A percentile compares a stretch with the other conserved stretches of the same genome.
phyloP scores from a whole-genome alignment of 2,329 filamentous ascomycete genomes.

The Aschersonia sp. region DNA sequence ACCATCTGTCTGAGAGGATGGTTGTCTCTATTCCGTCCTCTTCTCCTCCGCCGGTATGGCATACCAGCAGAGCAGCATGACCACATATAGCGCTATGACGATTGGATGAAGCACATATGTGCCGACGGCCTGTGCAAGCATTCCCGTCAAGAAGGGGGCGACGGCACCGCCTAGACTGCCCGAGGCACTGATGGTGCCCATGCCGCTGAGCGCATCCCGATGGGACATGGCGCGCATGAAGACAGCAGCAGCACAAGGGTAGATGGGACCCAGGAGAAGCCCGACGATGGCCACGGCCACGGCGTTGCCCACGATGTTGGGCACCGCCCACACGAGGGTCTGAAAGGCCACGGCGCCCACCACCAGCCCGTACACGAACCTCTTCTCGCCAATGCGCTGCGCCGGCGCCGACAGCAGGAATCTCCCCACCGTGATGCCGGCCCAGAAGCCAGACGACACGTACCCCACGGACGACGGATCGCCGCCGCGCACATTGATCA shows the following conservation, averaged over 20 bases:
- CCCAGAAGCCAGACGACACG: slow-evolving; percentile 60
- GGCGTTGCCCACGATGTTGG: slow-evolving; percentile 57
- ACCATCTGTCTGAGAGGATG: not conserved
- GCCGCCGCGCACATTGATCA: slow-evolving; percentile 58
- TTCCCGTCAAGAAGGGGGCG: slow-evolving; percentile 50
- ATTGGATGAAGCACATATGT: slow-evolving; percentile 55
- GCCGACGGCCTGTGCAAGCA: slow-evolving; percentile 45
- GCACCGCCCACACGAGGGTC: slow-evolving; percentile 65
- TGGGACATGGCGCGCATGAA: slow-evolving; percentile 46
- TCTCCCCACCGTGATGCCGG: slow-evolving; percentile 61
- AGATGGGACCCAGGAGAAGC: slow-evolving; percentile 63
- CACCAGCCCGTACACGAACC: slow-evolving; percentile 49
- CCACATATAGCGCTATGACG: slow-evolving; percentile 47
- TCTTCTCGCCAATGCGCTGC: slow-evolving; percentile 53
- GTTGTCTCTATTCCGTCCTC: slow-evolving; percentile 34
- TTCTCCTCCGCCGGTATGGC: slow-evolving; percentile 41
- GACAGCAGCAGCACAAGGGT: slow-evolving; percentile 55
- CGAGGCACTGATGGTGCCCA: slow-evolving; percentile 55
- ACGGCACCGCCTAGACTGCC: slow-evolving; percentile 55
- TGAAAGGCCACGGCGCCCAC: slow-evolving; percentile 51
- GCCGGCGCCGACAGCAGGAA: slow-evolving; percentile 56
- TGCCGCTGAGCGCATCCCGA: slow-evolving; percentile 44
- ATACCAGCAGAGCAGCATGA: slow-evolving; percentile 54
- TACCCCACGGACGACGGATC: slow-evolving; percentile 62
- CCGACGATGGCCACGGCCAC: slow-evolving; percentile 58